Percentiles rank a stretch among this genome's conserved stretches.
phyloP scores from a whole-genome alignment of 208 protist genomes.

The Leishmania amazonensis region DNA sequence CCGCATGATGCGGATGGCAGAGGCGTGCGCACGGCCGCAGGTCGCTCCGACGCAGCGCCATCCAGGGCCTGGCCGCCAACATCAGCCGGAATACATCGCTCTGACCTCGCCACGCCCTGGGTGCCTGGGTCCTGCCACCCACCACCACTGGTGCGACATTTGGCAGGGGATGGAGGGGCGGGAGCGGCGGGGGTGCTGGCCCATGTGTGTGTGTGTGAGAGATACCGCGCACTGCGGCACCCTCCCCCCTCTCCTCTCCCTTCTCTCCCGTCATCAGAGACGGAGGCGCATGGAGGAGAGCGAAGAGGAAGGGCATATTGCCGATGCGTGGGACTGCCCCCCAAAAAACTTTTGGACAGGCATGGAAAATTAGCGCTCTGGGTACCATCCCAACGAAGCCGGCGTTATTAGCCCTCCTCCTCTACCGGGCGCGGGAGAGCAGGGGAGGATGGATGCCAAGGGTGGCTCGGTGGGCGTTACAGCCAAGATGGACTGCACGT shows the following conservation, averaged over 20 bases:
- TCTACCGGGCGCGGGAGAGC: background rate
- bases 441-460: background rate
- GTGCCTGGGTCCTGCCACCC: background rate
- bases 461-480: background rate
- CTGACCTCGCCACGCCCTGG: background rate
- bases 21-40: background rate
- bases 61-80: background rate
- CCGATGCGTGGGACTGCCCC: background rate
- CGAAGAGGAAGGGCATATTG: no score
- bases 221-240: no score
- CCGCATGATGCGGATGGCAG: background rate
- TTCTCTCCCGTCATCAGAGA: no score
- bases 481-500: background rate
- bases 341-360: no score
- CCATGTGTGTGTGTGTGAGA: background rate
- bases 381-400: no score
- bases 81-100: background rate
- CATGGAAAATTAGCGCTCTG: no score
- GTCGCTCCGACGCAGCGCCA: background rate
- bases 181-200: background rate
- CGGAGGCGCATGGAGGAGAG: no score
- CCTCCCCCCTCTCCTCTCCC: no score
- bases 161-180: background rate
- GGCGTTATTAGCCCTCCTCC: no score
- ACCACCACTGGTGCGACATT: background rate